Evolutionary conservation across 768 basidiomycete species (phyloP).

Genomic region (Mrakia frigida): DNA sequence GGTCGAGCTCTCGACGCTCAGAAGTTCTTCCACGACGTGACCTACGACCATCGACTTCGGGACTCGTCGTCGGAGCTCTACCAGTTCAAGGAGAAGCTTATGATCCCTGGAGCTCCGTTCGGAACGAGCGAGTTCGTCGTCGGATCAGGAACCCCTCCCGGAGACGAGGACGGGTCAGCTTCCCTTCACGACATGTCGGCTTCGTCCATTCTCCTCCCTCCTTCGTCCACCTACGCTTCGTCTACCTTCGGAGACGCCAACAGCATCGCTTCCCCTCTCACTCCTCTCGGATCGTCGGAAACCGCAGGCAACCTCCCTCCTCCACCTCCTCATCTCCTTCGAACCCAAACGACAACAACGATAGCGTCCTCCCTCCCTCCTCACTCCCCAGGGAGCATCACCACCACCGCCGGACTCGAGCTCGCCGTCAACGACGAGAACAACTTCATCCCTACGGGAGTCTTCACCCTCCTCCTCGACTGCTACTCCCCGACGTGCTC

Average conservation of each 20-base stretch:
- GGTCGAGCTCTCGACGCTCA: slow-evolving; percentile 94
- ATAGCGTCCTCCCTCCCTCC: background rate
- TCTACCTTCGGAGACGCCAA: background rate
- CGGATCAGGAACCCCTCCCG: slow-evolving; percentile 31
- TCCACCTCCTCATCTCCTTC: background rate
- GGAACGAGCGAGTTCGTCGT: slow-evolving; percentile 35
- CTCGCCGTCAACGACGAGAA: slow-evolving; percentile 4
- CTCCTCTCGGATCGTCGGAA: slow-evolving; percentile 3
- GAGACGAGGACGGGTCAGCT: slow-evolving; percentile 38
- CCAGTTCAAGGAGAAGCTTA: slow-evolving; percentile 59
- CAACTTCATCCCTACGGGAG: slow-evolving; percentile 67
- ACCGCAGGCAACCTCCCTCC: background rate
- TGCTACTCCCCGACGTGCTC: slow-evolving; percentile 98
- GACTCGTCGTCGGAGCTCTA: slow-evolving; percentile 86
- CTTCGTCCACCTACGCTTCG: slow-evolving; percentile 3
- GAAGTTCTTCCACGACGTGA: slow-evolving; percentile 99
- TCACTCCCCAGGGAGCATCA: slow-evolving; percentile 6
- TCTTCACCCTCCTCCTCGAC: slow-evolving; percentile 92
- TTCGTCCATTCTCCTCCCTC: slow-evolving; percentile 3
- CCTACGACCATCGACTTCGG: slow-evolving; percentile 90
- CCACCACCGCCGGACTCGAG: background rate
- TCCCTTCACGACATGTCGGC: slow-evolving; percentile 14
- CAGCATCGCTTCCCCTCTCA: background rate
- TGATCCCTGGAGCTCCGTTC: slow-evolving; percentile 30
- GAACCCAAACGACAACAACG: background rate